A percentile compares a stretch with the other conserved stretches of the same genome.
These are phyloP conservation scores for Pseudogymnoascus sp. DNA, from an alignment of 2,329 filamentous ascomycete genomes.

Conservation along the genomic window DNA sequence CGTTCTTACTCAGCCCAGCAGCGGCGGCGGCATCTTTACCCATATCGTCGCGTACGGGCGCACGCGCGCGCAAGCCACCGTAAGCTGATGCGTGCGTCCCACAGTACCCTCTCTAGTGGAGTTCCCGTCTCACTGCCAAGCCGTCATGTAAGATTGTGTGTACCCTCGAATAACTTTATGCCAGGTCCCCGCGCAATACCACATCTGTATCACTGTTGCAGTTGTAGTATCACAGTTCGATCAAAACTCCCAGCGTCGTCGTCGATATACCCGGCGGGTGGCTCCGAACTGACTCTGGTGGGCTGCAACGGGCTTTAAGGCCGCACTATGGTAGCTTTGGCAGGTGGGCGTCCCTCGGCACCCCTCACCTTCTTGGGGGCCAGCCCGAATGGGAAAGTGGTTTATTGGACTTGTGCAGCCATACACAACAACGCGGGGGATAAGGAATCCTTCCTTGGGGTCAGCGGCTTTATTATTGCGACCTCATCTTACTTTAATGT, in stretches of 20 bases:
- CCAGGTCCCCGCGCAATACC: background rate
- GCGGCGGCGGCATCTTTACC: background rate
- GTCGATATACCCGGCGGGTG: background rate
- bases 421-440: background rate
- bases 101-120: background rate
- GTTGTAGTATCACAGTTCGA: background rate
- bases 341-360: background rate
- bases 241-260: background rate
- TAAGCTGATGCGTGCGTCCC: background rate
- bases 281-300: background rate
- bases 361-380: background rate
- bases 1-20: background rate
- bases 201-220: background rate
- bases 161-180: background rate
- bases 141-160: background rate
- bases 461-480: background rate
- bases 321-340: background rate
- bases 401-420: background rate
- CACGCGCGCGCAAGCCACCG: background rate
- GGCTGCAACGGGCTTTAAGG: background rate
- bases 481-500: background rate
- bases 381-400: conserved; percentile 5
- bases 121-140: conserved; percentile 3
- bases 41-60: background rate
- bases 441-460: background rate